These are phyloP conservation scores for Phytophthora litchii DNA, from an alignment of 352 stramenopile genomes.

Conservation along the genomic window DNA sequence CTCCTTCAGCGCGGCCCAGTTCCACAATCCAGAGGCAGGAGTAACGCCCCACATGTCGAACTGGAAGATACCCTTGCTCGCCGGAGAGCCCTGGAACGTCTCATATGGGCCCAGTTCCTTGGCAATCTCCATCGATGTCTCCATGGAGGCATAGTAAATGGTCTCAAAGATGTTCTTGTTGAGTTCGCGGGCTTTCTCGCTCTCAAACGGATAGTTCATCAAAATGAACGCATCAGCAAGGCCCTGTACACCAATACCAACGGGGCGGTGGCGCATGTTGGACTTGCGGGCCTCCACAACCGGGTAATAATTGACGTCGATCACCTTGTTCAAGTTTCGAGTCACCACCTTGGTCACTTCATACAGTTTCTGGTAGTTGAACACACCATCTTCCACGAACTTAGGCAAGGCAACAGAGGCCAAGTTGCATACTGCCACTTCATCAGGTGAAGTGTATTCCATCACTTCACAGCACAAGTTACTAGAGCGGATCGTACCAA, in stretches of 20 bases:
- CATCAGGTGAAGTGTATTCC: constrained; percentile 97
- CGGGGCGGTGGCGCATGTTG: constrained; percentile 98
- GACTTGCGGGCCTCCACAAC: constrained; percentile 87
- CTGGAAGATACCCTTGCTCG: constrained; percentile 97
- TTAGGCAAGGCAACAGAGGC: constrained; percentile 97
- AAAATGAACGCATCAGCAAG: constrained; percentile 98
- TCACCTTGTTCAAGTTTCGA: constrained; percentile 98
- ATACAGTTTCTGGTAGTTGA: constrained; percentile 97
- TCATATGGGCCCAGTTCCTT: constrained; percentile 95
- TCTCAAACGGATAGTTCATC: constrained; percentile 98
- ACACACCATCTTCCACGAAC: constrained; percentile 91
- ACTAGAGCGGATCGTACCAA: constrained; percentile 99
- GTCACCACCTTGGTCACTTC: constrained; percentile 97
- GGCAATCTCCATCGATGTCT: constrained; percentile 96
- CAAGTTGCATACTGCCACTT: constrained; percentile 99
- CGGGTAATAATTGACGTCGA: constrained; percentile 99
- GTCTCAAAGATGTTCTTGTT: constrained; percentile 99
- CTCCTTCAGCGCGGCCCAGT: constrained; percentile 95
- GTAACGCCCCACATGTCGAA: constrained; percentile 99
- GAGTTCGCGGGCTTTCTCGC: constrained; percentile 85
- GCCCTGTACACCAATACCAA: constrained; percentile 98
- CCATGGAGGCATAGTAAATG: constrained; percentile 98
- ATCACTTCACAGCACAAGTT: constrained; percentile 99
- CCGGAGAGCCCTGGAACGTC: constrained; percentile 96
- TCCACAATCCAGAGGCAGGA: constrained; percentile 91